These are phyloP conservation scores for Domatiomyces catenatus DNA, from an alignment of 2,329 filamentous ascomycete species.

Conservation along the genomic window DNA sequence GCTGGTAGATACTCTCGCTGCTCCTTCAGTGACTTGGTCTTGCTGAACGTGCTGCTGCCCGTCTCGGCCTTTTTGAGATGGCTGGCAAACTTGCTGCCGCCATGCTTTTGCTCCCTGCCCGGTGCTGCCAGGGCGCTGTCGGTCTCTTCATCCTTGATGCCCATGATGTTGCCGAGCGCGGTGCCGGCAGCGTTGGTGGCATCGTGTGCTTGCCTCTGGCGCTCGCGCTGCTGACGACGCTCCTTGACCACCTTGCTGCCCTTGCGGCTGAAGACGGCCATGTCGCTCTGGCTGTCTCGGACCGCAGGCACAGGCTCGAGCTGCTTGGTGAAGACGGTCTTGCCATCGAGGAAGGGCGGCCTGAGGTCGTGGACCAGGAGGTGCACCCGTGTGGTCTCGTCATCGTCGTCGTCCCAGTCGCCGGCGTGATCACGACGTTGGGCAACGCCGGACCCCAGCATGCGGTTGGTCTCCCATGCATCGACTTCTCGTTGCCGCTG, in stretches of 20 bases:
- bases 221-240: slow-evolving; percentile 76
- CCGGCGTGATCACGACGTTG: slow-evolving; percentile 68
- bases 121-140: slow-evolving; percentile 72
- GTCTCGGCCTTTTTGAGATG: slow-evolving; percentile 78
- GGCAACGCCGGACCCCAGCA: slow-evolving; percentile 91
- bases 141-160: slow-evolving; percentile 73
- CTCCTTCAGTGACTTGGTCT: slow-evolving; percentile 76
- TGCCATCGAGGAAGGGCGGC: slow-evolving; percentile 86
- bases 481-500: slow-evolving; percentile 91
- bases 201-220: slow-evolving; percentile 85
- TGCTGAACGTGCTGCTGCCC: slow-evolving; percentile 75
- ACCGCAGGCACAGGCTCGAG: slow-evolving; percentile 88
- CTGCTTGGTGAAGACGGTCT: slow-evolving; percentile 94
- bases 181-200: slow-evolving; percentile 89
- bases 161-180: slow-evolving; percentile 84
- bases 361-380: slow-evolving; percentile 83
- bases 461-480: slow-evolving; percentile 96
- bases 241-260: slow-evolving; percentile 89
- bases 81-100: slow-evolving; percentile 66
- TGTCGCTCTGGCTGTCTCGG: slow-evolving; percentile 85
- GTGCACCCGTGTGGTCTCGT: slow-evolving; percentile 79
- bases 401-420: slow-evolving; percentile 76
- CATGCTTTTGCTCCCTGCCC: slow-evolving; percentile 51
- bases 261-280: slow-evolving; percentile 95
- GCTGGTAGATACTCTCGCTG: slow-evolving; percentile 88